These are phyloP conservation scores for Candolleomyces efflorescens DNA, from an alignment of 768 basidiomycete species.

Conservation along the genomic window DNA sequence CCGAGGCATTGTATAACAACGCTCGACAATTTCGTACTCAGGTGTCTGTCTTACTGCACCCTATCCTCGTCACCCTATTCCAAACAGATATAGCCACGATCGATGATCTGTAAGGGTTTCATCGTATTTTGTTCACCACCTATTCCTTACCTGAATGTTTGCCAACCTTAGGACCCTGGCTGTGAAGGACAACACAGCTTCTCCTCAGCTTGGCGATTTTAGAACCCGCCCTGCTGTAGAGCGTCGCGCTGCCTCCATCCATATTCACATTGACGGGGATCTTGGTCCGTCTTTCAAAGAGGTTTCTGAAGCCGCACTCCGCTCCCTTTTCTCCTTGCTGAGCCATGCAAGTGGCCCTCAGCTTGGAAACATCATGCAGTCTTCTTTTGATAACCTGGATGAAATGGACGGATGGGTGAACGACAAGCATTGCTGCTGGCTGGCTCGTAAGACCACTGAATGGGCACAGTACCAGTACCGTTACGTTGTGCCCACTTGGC, in stretches of 20 bases:
- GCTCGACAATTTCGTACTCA: constrained; percentile 69
- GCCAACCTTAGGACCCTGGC: constrained; percentile 43
- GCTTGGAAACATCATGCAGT: constrained; percentile 65
- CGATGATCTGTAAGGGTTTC: constrained; percentile 61
- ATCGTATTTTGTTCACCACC: constrained; percentile 5
- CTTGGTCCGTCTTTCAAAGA: constrained; percentile 73
- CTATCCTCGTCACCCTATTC: constrained; percentile 65
- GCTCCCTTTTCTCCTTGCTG: constrained; percentile 66
- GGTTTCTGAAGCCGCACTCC: constrained; percentile 70
- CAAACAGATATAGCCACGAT: constrained; percentile 56
- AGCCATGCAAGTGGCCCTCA: constrained; percentile 76
- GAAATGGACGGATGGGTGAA: constrained; percentile 59
- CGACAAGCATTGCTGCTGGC: constrained; percentile 75
- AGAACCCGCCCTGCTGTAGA: constrained; percentile 74
- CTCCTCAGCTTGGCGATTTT: constrained; percentile 82
- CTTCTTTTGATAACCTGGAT: constrained; percentile 67
- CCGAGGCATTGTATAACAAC: constrained; percentile 78
- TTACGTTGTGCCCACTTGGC: constrained; percentile 79
- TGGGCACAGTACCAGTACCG: constrained; percentile 95
- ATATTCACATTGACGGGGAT: constrained; percentile 85
- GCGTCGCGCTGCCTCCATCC: constrained; percentile 84
- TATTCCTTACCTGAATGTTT: not conserved
- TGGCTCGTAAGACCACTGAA: constrained; percentile 70
- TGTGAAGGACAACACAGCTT: constrained; percentile 66
- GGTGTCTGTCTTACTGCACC: constrained; percentile 62